These are phyloP conservation scores for Pneumocystis jirovecii DNA, from an alignment of 1,139 yeast genomes.

Conservation along the genomic window DNA sequence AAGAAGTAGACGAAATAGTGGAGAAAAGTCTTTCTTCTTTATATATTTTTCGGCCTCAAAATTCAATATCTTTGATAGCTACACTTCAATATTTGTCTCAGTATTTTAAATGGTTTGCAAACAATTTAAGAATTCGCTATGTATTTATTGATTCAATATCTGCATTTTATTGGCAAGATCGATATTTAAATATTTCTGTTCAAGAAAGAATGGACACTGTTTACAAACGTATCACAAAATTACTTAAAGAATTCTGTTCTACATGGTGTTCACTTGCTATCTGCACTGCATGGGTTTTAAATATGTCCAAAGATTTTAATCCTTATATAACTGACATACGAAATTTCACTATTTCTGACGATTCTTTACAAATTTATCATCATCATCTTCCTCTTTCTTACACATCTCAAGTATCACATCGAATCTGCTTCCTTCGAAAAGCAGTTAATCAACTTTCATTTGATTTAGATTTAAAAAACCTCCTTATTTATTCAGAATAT, in stretches of 20 bases:
- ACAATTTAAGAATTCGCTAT: constrained; percentile 1
- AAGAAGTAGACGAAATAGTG: not conserved
- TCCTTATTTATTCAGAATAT: not conserved
- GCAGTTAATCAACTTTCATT: not conserved
- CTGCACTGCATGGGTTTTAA: not conserved
- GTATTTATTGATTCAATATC: constrained; percentile 7
- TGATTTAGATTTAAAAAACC: not conserved
- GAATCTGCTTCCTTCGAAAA: not conserved
- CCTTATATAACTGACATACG: not conserved
- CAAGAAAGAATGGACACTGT: not conserved
- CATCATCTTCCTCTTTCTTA: not conserved
- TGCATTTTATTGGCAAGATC: constrained; percentile 8
- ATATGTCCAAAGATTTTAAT: not conserved
- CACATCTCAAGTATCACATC: not conserved
- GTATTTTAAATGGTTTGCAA: not conserved
- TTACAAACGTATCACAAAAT: not conserved
- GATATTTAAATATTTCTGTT: not conserved
- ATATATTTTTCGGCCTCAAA: constrained; percentile 6
- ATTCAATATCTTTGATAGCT: constrained; percentile 4
- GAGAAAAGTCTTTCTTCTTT: not conserved
- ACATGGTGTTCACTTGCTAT: constrained; percentile 1
- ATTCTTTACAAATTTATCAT: not conserved
- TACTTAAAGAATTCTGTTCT: not conserved
- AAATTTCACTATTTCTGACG: not conserved
- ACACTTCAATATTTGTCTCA: constrained; percentile 3